Evolutionary conservation across 2,329 filamentous ascomycete genomes (phyloP).

Genomic region (Aureobasidium sp.): DNA sequence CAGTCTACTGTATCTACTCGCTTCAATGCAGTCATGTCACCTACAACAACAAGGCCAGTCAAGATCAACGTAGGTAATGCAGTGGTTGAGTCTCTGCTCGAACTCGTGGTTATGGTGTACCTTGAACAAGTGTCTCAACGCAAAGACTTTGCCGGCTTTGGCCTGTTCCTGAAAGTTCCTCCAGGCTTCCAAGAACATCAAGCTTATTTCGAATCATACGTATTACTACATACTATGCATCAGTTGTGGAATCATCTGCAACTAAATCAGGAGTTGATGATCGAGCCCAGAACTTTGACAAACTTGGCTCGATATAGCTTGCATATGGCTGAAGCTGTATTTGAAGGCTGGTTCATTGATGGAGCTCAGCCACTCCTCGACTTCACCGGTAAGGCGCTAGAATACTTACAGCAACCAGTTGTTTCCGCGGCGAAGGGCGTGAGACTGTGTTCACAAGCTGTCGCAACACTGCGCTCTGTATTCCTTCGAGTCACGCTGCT

Average conservation of each 20-base stretch:
- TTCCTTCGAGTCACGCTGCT: conserved; percentile 75
- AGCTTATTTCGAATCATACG: conserved; percentile 87
- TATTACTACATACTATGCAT: conserved; percentile 68
- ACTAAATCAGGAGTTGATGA: conserved; percentile 62
- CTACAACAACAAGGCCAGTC: conserved; percentile 45
- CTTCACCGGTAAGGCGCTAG: conserved; percentile 75
- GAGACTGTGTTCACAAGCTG: conserved; percentile 79
- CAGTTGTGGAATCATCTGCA: conserved; percentile 65
- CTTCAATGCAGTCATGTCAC: conserved; percentile 56
- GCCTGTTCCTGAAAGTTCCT: conserved; percentile 78
- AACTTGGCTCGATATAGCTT: conserved; percentile 76
- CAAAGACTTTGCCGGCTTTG: conserved; percentile 86
- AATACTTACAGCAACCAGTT: conserved; percentile 82
- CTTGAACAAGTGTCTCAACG: conserved; percentile 76
- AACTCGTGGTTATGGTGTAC: conserved; percentile 73
- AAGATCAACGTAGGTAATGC: conserved; percentile 54
- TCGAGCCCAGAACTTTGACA: conserved; percentile 75
- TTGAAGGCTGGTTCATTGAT: conserved; percentile 93
- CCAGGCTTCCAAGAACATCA: conserved; percentile 92
- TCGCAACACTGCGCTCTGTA: conserved; percentile 65
- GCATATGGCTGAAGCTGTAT: conserved; percentile 83
- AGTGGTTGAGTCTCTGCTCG: conserved; percentile 68
- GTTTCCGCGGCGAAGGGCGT: conserved; percentile 77
- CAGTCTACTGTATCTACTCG: conserved; percentile 51
- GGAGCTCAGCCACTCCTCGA: conserved; percentile 78